Evolutionary conservation across 2,329 filamentous ascomycete genomes (phyloP).

Genomic region (Alternaria conjuncta): DNA sequence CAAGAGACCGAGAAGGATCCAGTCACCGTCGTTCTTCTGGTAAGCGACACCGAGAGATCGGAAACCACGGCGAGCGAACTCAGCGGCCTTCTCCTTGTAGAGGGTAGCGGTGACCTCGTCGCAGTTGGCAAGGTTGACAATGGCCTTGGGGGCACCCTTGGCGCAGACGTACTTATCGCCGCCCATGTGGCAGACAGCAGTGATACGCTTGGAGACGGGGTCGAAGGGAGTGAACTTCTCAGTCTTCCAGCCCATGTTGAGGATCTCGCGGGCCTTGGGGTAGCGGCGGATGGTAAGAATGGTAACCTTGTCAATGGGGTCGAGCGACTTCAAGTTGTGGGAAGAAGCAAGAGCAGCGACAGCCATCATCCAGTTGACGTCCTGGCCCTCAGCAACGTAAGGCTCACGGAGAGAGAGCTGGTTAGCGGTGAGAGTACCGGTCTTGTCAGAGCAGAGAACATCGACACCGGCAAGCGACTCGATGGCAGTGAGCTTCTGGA

Average conservation of each 20-base stretch:
- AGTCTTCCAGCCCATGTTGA: constrained; percentile 76
- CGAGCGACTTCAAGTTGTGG: constrained; percentile 79
- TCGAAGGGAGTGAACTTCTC: constrained; percentile 81
- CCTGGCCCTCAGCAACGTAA: constrained; percentile 76
- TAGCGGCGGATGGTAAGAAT: constrained; percentile 78
- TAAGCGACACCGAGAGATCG: constrained; percentile 79
- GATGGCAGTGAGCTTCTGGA: constrained; percentile 80
- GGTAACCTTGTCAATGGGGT: constrained; percentile 81
- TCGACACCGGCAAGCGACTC: constrained; percentile 72
- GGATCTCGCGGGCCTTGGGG: constrained; percentile 78
- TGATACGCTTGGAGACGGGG: constrained; percentile 81
- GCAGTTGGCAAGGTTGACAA: constrained; percentile 72
- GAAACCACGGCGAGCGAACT: constrained; percentile 81
- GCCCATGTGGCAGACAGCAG: constrained; percentile 71
- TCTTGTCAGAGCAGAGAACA: constrained; percentile 83
- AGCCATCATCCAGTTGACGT: constrained; percentile 86
- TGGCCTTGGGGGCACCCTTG: constrained; percentile 79
- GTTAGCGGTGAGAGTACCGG: constrained; percentile 76
- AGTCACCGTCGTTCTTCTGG: constrained; percentile 76
- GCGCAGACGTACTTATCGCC: constrained; percentile 74
- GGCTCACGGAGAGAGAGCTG: constrained; percentile 79
- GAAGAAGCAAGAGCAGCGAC: constrained; percentile 78
- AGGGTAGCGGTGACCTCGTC: constrained; percentile 67
- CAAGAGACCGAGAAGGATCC: constrained; percentile 77
- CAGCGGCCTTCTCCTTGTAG: constrained; percentile 75